phyloP scores from a whole-genome alignment of 352 stramenopile genomes.

The Pythium plurisporium region DNA sequence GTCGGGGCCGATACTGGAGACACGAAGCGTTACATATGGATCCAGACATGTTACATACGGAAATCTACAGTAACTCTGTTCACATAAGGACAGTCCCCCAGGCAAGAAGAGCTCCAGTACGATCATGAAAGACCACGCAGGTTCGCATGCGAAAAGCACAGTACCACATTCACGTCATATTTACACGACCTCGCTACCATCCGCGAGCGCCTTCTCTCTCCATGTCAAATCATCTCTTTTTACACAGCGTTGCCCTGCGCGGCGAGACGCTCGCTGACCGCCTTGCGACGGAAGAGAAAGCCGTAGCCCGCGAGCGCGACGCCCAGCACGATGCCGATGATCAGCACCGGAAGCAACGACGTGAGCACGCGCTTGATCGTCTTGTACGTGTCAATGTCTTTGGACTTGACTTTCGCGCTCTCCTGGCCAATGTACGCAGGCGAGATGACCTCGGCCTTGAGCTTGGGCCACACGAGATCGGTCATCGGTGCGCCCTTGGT shows the following conservation, averaged over 20 bases:
- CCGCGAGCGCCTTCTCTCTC: too few relatives aligned
- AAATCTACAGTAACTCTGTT: not conserved
- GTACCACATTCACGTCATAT: too few relatives aligned
- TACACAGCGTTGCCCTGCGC: conserved; percentile 1
- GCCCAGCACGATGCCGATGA: conserved; percentile 50
- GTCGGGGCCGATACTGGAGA: too few relatives aligned
- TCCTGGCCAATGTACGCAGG: conserved; percentile 63
- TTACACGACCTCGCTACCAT: too few relatives aligned
- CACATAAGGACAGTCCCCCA: not conserved
- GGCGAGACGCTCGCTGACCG: not conserved
- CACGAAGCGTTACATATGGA: not conserved
- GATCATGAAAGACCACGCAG: too few relatives aligned
- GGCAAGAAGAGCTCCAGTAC: too few relatives aligned
- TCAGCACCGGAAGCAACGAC: conserved; percentile 52
- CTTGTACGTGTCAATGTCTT: conserved; percentile 43
- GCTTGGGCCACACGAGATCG: conserved; percentile 51
- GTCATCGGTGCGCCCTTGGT: conserved; percentile 44
- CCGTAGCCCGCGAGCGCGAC: conserved; percentile 32
- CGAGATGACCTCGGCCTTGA: conserved; percentile 52
- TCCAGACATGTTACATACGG: not conserved
- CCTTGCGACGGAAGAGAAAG: conserved; percentile 40
- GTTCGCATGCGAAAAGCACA: not conserved
- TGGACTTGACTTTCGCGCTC: conserved; percentile 35
- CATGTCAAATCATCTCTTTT: too few relatives aligned
- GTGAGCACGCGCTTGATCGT: conserved; percentile 38